Base-by-base conservation (phyloP, 2,329 filamentous ascomycete species). In the Sporothrix variecibatus region DNA sequence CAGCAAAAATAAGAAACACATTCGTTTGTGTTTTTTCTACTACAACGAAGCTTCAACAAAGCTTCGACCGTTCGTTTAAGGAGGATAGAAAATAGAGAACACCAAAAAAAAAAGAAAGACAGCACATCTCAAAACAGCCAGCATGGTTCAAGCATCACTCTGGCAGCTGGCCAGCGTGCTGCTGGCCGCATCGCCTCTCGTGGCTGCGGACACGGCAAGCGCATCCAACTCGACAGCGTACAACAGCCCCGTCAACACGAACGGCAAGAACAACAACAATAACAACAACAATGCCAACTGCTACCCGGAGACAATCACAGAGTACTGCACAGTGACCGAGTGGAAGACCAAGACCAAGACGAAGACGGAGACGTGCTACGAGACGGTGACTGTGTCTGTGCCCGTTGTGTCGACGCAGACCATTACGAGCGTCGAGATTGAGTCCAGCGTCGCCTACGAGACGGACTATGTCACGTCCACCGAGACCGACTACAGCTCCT, bases 321-420 rank as follows among this genome's bases (percentile, higher is more conserved):
- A 72, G 51, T 58, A 46, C 31, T 70, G 74, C 71, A 75, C 74
- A n/a, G 68, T 72, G 28, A 71, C 67, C 17, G 28, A 72, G 51
- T 72, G 68, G 49, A 46, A 46, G 40, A 72, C 38, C 28, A 46
- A 46, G 40, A 72, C 38, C 28, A 23, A 56, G 71, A 60, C 62
- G 43, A 23, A 43, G 71, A 67, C 67, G 58, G 58, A 64, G 5
- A 73, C 69, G 5, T 67, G 62, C 43, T 62, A 51, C 56, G 60
- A 68, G 65, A 75, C 74, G 0, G 31, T 69, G 20, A 72, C 68
- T 17, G 68, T 51, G 67, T 72, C 73, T 12, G 71, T 69, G 11
- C 40, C 68, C 28, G 31, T 74, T 46, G 28, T 67, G 38, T 70
- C 43, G n/a, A 73, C 72, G 34, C 34, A 69, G 31, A 69, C 73